Evolutionary conservation across 305 asterid species (phyloP).

Genomic region (Stenogyne calaminthoides): DNA sequence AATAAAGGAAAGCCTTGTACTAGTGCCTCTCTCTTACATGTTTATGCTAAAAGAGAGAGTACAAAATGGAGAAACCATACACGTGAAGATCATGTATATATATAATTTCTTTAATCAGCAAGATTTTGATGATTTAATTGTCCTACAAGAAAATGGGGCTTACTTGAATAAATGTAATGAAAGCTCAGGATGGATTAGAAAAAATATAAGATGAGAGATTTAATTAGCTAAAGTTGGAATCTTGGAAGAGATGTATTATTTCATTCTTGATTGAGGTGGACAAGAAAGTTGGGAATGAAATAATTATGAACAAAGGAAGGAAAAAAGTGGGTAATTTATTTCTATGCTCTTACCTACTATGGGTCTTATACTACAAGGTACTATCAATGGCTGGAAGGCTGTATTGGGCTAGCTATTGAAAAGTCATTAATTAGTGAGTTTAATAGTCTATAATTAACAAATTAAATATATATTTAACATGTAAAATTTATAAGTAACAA

Average conservation of each 20-base stretch:
- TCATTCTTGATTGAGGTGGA: constrained; percentile 37
- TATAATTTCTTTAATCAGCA: background rate
- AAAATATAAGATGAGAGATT: background rate
- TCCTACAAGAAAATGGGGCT: constrained; percentile 32
- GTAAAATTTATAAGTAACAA: background rate
- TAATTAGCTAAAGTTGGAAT: constrained; percentile 21
- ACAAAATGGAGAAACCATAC: background rate
- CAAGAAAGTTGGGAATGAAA: constrained; percentile 46
- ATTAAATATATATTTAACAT: background rate
- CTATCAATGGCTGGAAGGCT: constrained; percentile 20
- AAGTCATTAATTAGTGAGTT: constrained; percentile 20
- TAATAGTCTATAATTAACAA: background rate
- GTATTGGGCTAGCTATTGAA: constrained; percentile 12
- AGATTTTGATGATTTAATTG: constrained; percentile 29
- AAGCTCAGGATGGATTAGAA: constrained; percentile 6
- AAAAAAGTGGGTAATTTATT: constrained; percentile 25
- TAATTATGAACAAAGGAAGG: constrained; percentile 25
- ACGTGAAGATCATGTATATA: background rate
- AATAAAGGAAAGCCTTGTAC: constrained; percentile 2
- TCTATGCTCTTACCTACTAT: constrained; percentile 69
- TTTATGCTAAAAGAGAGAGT: background rate
- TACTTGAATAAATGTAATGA: constrained; percentile 29
- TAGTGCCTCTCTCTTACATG: background rate
- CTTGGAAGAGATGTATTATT: constrained; percentile 25
- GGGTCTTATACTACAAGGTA: constrained; percentile 67